A percentile compares a stretch with the other conserved stretches of the same genome.
Evolutionary conservation across 1,284 basidiomycete genomes (phyloP).

Genomic region (Dichomitus squalens): DNA sequence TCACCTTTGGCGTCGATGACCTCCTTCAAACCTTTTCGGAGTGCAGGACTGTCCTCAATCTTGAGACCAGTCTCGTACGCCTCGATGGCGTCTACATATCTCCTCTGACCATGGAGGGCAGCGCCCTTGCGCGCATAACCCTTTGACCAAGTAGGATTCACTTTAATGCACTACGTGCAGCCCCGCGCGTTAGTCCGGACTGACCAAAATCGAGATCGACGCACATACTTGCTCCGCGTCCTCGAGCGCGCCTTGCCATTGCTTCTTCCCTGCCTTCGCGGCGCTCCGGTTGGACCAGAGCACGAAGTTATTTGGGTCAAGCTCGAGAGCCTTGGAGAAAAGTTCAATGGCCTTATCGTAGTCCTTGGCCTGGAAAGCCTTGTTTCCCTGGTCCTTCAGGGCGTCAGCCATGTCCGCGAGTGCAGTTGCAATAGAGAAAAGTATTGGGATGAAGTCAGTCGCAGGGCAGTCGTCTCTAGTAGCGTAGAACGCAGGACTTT

Average conservation of each 20-base stretch:
- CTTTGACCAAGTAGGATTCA: slow-evolving; percentile 88
- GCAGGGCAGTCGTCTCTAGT: not conserved
- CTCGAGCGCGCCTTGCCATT: slow-evolving; percentile 77
- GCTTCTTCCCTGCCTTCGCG: slow-evolving; percentile 81
- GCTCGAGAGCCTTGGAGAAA: slow-evolving; percentile 86
- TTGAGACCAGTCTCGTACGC: slow-evolving; percentile 83
- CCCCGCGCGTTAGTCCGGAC: not conserved
- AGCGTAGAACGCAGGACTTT: slow-evolving; percentile 8
- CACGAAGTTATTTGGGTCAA: slow-evolving; percentile 87
- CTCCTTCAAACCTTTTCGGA: slow-evolving; percentile 88
- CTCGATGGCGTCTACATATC: slow-evolving; percentile 83
- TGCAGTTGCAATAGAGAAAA: not conserved
- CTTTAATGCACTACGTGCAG: slow-evolving; percentile 66
- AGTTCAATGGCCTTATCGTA: slow-evolving; percentile 87
- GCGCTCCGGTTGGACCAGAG: slow-evolving; percentile 95
- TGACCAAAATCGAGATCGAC: not conserved
- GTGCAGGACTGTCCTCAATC: slow-evolving; percentile 78
- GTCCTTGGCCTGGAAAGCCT: slow-evolving; percentile 92
- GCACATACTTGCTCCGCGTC: slow-evolving; percentile 86
- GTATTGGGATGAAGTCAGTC: not conserved
- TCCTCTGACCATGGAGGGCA: slow-evolving; percentile 85
- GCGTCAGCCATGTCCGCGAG: slow-evolving; percentile 42
- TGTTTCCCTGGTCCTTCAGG: slow-evolving; percentile 94
- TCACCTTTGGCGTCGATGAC: slow-evolving; percentile 80
- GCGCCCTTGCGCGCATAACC: slow-evolving; percentile 94